Evolutionary conservation across 1,284 basidiomycete species (phyloP).

Genomic region (Agroathelia rolfsii): DNA sequence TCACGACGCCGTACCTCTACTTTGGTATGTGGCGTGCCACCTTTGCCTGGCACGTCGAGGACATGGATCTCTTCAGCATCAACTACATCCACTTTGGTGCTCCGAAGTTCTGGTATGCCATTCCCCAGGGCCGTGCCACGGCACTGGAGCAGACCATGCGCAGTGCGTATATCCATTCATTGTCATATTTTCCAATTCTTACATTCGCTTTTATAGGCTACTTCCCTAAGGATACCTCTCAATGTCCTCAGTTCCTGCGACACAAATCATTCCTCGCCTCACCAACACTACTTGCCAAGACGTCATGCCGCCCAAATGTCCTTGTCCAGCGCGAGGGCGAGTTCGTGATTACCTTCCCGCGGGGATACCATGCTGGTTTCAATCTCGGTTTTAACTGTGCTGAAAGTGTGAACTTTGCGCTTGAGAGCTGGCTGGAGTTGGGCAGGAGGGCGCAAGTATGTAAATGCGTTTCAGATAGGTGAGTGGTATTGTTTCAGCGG

Average conservation of each 20-base stretch:
- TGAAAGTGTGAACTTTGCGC: slow-evolving; percentile 95
- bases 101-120: slow-evolving; percentile 94
- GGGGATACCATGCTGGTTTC: slow-evolving; percentile 94
- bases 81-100: slow-evolving; percentile 99
- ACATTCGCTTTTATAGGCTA: slow-evolving; percentile 62
- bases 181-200: too few species aligned
- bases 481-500: slow-evolving; percentile 13
- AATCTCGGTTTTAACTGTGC: slow-evolving; percentile 97
- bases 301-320: slow-evolving; percentile 78
- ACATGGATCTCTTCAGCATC: slow-evolving; percentile 97
- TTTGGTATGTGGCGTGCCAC: slow-evolving; percentile 99
- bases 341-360: slow-evolving; percentile 93
- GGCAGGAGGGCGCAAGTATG: slow-evolving; percentile 79
- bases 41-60: slow-evolving; percentile 98
- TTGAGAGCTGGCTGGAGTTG: slow-evolving; percentile 90
- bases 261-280: slow-evolving; percentile 97
- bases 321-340: slow-evolving; percentile 88
- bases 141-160: slow-evolving; percentile 78
- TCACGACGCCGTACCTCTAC: slow-evolving; percentile 96
- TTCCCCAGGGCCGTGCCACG: slow-evolving; percentile 77
- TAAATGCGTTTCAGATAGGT: slow-evolving; percentile 79
- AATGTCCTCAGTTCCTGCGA: slow-evolving; percentile 89
- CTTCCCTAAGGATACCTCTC: slow-evolving; percentile 77
- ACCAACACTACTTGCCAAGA: slow-evolving; percentile 72
- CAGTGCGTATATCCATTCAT: slow-evolving; percentile 33